Conservation (phyloP, 768 basidiomycete genomes). For the Phanerochaete carnosa region DNA sequence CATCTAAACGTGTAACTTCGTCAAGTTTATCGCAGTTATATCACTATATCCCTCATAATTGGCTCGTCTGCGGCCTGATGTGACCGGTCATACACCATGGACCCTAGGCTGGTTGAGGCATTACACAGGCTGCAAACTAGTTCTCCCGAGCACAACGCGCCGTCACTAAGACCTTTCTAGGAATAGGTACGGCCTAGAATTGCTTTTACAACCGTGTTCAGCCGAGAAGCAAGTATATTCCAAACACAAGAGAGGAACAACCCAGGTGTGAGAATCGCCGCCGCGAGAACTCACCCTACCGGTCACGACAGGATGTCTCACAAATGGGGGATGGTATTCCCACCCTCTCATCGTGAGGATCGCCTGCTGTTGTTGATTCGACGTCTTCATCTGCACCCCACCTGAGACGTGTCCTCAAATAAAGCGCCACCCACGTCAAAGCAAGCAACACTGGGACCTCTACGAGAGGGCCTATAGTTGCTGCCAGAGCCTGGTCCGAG, state of each 20-base stretch:
- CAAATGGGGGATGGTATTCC: not conserved
- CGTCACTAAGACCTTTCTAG: too few relatives aligned
- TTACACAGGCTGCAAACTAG: too few relatives aligned
- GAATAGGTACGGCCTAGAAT: too few relatives aligned
- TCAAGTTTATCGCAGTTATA: not conserved
- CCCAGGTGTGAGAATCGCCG: too few relatives aligned
- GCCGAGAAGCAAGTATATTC: too few relatives aligned
- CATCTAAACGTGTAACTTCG: not conserved
- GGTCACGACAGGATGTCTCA: not conserved
- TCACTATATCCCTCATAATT: not conserved
- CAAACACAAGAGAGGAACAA: too few relatives aligned
- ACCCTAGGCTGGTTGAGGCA: too few relatives aligned
- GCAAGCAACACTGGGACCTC: slow-evolving; percentile 76
- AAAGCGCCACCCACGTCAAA: slow-evolving; percentile 62
- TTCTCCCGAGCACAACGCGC: too few relatives aligned
- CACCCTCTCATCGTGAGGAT: not conserved
- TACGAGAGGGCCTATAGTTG: slow-evolving; percentile 74
- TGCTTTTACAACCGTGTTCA: too few relatives aligned
- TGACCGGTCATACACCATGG: too few relatives aligned
- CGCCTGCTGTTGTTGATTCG: not conserved
- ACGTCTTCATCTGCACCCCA: not conserved
- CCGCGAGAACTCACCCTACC: not conserved
- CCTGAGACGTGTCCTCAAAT: slow-evolving; percentile 3
- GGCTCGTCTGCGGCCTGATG: too few relatives aligned
- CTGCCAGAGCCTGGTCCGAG: slow-evolving; percentile 77